Percentiles rank a stretch among this genome's conserved stretches.
These are phyloP conservation scores for Peronospora tabacina DNA, from an alignment of 352 stramenopile species.

Conservation along the genomic window DNA sequence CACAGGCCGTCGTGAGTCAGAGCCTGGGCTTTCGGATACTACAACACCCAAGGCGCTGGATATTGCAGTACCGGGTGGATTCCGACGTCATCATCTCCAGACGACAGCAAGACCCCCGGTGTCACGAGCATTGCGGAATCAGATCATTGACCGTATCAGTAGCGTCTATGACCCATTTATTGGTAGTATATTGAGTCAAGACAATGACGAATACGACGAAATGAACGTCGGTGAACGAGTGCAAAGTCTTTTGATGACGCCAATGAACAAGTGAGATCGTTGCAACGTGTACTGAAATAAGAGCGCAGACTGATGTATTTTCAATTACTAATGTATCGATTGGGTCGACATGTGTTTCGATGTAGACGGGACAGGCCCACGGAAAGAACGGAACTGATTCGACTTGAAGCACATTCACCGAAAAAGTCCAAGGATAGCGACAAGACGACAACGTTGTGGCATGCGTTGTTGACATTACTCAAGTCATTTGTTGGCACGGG, in stretches of 20 bases:
- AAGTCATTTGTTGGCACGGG: conserved; percentile 80
- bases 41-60: conserved; percentile 43
- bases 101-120: conserved; percentile 30
- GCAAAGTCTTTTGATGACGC: conserved; percentile 62
- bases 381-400: conserved; percentile 31
- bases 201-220: conserved; percentile 76
- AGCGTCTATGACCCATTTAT: conserved; percentile 82
- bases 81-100: conserved; percentile 63
- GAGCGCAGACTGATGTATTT: too few species aligned
- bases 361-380: conserved; percentile 24
- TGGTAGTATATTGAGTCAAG: conserved; percentile 68
- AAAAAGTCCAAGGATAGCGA: conserved; percentile 33
- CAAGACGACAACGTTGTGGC: conserved; percentile 75
- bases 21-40: conserved; percentile 37
- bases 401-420: background rate
- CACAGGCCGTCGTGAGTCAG: conserved; percentile 44
- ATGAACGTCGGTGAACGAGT: conserved; percentile 58
- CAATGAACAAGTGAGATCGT: conserved; percentile 23
- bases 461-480: conserved; percentile 66
- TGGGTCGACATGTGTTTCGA: too few species aligned
- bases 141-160: conserved; percentile 68
- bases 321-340: too few species aligned
- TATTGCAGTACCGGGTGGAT: conserved; percentile 60
- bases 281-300: background rate
- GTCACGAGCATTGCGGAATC: conserved; percentile 48